phyloP scores from a whole-genome alignment of 495 filamentous ascomycete genomes.

The Penicillium parvum region DNA sequence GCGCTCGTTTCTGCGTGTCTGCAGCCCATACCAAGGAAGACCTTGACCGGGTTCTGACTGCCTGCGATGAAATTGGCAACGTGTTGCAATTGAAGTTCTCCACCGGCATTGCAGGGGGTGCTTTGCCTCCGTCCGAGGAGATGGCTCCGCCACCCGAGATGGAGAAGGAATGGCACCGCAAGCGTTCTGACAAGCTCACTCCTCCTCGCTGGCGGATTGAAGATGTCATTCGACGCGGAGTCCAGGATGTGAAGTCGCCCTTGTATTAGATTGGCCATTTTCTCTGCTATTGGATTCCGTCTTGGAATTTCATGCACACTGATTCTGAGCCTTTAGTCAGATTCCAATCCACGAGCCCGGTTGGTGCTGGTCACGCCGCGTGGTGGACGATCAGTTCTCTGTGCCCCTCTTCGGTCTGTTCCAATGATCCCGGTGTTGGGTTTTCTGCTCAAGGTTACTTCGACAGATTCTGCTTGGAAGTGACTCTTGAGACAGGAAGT shows the following conservation, averaged over 20 bases:
- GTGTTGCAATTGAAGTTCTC: slow-evolving; percentile 94
- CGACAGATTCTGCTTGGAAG: no score
- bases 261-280: slow-evolving; percentile 38
- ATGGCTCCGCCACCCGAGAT: slow-evolving; percentile 65
- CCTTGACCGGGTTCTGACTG: slow-evolving; percentile 81
- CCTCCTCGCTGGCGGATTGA: slow-evolving; percentile 79
- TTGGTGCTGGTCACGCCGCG: slow-evolving; percentile 42
- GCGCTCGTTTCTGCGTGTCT: slow-evolving; percentile 92
- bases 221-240: slow-evolving; percentile 74
- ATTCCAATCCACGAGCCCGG: slow-evolving; percentile 25
- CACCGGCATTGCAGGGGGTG: slow-evolving; percentile 86
- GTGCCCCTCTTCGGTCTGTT: slow-evolving; percentile 2
- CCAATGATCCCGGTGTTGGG: slow-evolving; percentile 7
- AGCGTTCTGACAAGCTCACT: slow-evolving; percentile 43
- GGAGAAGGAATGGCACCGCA: slow-evolving; percentile 55
- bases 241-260: slow-evolving; percentile 69
- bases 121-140: slow-evolving; percentile 65
- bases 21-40: slow-evolving; percentile 98
- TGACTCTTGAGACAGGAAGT: no score
- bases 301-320: slow-evolving; percentile 14
- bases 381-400: slow-evolving; percentile 20
- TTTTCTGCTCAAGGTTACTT: no score
- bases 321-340: slow-evolving; percentile 12
- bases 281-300: slow-evolving; percentile 14
- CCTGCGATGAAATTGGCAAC: slow-evolving; percentile 90